Conservation (phyloP, 129 eudicot species). For the Arctium minus region DNA sequence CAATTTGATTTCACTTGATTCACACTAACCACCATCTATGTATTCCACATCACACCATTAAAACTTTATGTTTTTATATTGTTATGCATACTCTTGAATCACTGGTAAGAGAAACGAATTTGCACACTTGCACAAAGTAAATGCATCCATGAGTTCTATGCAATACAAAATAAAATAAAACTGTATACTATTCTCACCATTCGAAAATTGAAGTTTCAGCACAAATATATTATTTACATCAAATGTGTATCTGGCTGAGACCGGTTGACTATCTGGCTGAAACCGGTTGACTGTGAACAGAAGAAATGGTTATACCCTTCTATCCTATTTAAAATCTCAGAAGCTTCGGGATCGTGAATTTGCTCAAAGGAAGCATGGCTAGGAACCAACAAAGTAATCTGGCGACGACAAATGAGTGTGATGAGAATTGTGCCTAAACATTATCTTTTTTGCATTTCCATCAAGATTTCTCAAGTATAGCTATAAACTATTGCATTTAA, state of each 20-base stretch:
- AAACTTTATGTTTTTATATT: background rate
- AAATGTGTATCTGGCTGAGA: conserved; percentile 58
- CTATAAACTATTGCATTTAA: conserved; percentile 2
- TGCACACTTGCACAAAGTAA: background rate
- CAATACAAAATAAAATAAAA: background rate
- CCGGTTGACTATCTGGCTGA: too few relatives aligned
- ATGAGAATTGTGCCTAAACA: background rate
- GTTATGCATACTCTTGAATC: background rate
- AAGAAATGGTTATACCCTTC: conserved; percentile 75
- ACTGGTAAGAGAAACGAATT: background rate
- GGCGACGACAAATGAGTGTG: background rate
- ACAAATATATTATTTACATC: background rate
- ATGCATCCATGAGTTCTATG: background rate
- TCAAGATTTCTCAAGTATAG: background rate
- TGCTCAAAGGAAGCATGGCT: conserved; percentile 56
- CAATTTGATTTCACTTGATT: too few relatives aligned
- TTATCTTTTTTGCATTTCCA: background rate
- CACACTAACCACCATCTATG: too few relatives aligned
- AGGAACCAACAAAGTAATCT: conserved; percentile 87
- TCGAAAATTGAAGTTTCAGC: background rate
- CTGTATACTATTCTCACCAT: background rate
- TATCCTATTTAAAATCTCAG: conserved; percentile 48
- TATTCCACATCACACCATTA: too few relatives aligned
- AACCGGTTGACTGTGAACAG: conserved; percentile 62
- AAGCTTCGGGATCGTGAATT: conserved; percentile 46